Base-by-base conservation (phyloP, 2,329 filamentous ascomycete genomes). In the Tolypocladium cylindrosporum region DNA sequence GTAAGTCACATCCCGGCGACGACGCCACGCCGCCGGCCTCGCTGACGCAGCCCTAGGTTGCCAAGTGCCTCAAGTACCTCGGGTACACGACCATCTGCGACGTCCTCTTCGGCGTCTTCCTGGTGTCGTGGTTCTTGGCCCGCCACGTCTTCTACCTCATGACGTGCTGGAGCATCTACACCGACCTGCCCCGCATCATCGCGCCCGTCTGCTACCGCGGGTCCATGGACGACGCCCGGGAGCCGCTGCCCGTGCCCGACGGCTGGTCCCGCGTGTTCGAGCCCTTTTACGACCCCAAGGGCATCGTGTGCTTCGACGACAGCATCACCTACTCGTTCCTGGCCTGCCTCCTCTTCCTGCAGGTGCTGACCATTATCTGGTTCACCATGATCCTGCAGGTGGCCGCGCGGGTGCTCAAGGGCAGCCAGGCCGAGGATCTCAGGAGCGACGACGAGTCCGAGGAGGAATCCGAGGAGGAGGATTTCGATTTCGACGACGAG, bases 31-130 rank as follows among this genome's bases (percentile, higher is more conserved):
- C 34, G 21, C 9, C 11, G 24, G 24, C 9, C 7, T n/a, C 10
- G 3, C 43, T 55, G 41, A 58, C 4, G 19, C 16, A 1, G 21
- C 9, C 5, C 21, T 40, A 96, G 91, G 77, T 86, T 36, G 94
- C 94, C 64, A 99, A 99, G 74, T 90, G 92, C 67, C 83, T 97
- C 65, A 97, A 96, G 71, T 99, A 97, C 70, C 77, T 91, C 55
- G 88, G 88, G 60, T 91, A 83, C 72, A 84, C 85, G 60, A 86
- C 77, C 8, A 73, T 87, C 57, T 97, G 92, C 78, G 94, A 97
- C 69, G 75, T 86, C 62, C 84, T 87, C 56, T 97, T 97, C 68
- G 92, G 86, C 40, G 69, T 93, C 37, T 97, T 99, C 74, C 87
- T 97, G 74, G 66, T 90, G 24, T 84, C 85, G 57, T 99, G 94